phyloP scores from a whole-genome alignment of 495 filamentous ascomycete genomes.

The Platismatia glauca region DNA sequence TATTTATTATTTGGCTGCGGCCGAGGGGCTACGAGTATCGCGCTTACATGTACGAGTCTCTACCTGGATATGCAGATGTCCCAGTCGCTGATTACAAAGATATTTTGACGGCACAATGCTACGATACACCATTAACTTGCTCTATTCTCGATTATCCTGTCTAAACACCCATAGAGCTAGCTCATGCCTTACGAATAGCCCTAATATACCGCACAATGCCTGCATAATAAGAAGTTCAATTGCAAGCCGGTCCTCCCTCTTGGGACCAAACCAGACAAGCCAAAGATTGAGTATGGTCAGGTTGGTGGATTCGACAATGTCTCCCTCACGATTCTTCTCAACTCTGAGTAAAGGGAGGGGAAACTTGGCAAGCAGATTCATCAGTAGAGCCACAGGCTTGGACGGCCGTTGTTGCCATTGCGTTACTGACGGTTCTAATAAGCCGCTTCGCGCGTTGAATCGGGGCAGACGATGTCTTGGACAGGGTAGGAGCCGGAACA shows the following conservation, averaged over 20 bases:
- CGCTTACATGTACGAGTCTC: too few species aligned
- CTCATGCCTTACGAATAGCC: slow-evolving; percentile 75
- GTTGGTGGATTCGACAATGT: slow-evolving; percentile 76
- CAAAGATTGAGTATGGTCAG: slow-evolving; percentile 90
- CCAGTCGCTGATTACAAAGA: too few species aligned
- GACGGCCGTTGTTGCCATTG: slow-evolving; percentile 67
- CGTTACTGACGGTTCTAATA: slow-evolving; percentile 77
- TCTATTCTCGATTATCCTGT: slow-evolving; percentile 59
- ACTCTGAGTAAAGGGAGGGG: slow-evolving; percentile 58
- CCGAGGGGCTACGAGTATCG: too few species aligned
- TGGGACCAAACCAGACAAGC: slow-evolving; percentile 90
- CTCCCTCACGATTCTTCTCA: slow-evolving; percentile 53
- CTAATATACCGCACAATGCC: slow-evolving; percentile 60
- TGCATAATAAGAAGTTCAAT: slow-evolving; percentile 69
- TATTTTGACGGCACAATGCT: too few species aligned
- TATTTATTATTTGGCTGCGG: too few species aligned
- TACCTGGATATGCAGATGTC: too few species aligned
- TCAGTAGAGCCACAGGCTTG: slow-evolving; percentile 44
- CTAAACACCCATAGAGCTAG: slow-evolving; percentile 78
- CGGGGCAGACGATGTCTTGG: slow-evolving; percentile 83
- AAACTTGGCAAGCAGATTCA: slow-evolving; percentile 57
- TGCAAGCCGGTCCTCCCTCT: slow-evolving; percentile 77
- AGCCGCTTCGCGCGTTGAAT: slow-evolving; percentile 73
- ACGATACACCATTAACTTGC: too few species aligned
- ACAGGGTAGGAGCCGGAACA: slow-evolving; percentile 83